A percentile compares a stretch with the other conserved stretches of the same genome.
Conservation (phyloP, 108 stramenopile species). For the Licmophora abbreviata region DNA sequence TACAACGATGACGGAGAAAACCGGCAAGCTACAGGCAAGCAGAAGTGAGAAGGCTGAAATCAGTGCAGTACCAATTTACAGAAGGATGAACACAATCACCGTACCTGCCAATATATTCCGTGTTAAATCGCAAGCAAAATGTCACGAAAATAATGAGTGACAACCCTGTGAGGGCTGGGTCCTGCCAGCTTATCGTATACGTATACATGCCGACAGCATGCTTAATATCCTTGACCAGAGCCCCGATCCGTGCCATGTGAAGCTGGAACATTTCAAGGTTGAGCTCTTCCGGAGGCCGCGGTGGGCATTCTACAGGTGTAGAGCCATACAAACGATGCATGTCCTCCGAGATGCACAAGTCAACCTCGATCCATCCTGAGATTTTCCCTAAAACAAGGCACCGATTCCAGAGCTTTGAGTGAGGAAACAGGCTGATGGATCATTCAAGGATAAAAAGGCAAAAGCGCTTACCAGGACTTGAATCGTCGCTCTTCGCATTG, state of each 20-base stretch:
- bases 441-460: background rate
- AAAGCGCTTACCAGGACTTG: conserved; percentile 9
- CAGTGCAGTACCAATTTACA: background rate
- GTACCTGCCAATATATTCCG: conserved; percentile 42
- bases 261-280: conserved; percentile 55
- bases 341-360: conserved; percentile 56
- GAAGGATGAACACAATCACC: background rate
- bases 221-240: conserved; percentile 47
- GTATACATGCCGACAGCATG: conserved; percentile 31
- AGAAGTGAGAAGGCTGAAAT: too few relatives aligned
- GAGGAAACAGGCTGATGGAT: too few relatives aligned
- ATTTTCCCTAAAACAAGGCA: too few relatives aligned
- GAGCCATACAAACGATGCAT: conserved; percentile 33
- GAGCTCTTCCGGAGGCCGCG: conserved; percentile 47
- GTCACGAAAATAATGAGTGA: conserved; percentile 29
- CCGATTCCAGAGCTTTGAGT: conserved; percentile 7
- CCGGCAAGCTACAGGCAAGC: conserved; percentile 21
- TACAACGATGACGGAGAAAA: conserved; percentile 34
- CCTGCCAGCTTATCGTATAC: conserved; percentile 66
- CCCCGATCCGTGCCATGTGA: conserved; percentile 59
- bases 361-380: conserved; percentile 67
- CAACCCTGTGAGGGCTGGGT: conserved; percentile 41
- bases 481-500: conserved; percentile 12
- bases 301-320: conserved; percentile 42
- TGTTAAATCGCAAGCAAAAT: conserved; percentile 24